phyloP scores from a whole-genome alignment of 257 asterid species.

The Forsythia suspensa region DNA sequence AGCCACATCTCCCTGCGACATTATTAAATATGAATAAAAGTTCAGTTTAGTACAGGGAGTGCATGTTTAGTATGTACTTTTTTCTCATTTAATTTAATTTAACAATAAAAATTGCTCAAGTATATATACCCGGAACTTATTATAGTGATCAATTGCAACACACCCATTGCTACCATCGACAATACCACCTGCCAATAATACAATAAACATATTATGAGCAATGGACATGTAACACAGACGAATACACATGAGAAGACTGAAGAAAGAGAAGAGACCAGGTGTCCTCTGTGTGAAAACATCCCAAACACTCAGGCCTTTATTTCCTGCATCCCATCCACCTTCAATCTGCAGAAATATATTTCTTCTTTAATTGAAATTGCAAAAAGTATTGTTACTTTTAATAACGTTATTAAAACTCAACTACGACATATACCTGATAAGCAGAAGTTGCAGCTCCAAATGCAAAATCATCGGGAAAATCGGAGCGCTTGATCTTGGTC shows the following conservation, averaged over 20 bases:
- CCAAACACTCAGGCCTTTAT: slow-evolving; percentile 42
- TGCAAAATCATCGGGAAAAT: slow-evolving; percentile 11
- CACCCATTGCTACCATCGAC: slow-evolving; percentile 35
- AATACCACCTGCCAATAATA: slow-evolving; percentile 26
- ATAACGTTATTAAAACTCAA: not conserved
- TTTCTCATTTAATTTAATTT: not conserved
- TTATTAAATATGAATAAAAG: no score
- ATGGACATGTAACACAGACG: not conserved
- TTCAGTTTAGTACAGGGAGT: no score
- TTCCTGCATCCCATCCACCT: slow-evolving; percentile 33
- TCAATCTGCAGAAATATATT: slow-evolving; percentile 15
- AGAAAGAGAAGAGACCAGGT: slow-evolving; percentile 17
- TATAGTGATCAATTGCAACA: slow-evolving; percentile 39
- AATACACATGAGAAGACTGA: not conserved
- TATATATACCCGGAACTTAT: slow-evolving; percentile 32
- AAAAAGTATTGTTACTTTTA: not conserved
- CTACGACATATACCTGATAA: slow-evolving; percentile 16
- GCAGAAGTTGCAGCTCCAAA: slow-evolving; percentile 24
- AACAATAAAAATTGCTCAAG: not conserved
- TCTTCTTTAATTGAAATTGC: not conserved
- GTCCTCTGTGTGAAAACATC: slow-evolving; percentile 32
- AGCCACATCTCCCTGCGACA: no score
- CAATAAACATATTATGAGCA: not conserved
- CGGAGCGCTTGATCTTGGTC: slow-evolving; percentile 1
- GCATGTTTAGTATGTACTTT: no score